Evolutionary conservation across 306 rosid genomes (phyloP), one percentile per base, ranked within the genome.

Genomic region (Hippophae tibetana): DNA sequence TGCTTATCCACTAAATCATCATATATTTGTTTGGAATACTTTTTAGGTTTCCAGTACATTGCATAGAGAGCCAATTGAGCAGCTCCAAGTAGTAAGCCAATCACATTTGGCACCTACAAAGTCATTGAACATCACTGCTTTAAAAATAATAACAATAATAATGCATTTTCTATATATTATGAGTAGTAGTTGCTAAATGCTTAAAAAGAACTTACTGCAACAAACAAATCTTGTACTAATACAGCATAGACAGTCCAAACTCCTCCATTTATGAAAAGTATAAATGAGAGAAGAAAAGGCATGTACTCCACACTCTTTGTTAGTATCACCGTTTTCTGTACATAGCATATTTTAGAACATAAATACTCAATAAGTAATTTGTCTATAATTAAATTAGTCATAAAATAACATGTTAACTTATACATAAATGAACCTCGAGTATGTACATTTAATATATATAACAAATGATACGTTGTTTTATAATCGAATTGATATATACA

Each of bases 231-330:
- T 46, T 71, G 58, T 40, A 70, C 70, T n/a, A 71, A 66, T 13
- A 64, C 5, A 57, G 76, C 62, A 58, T 71, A 71, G 13, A 43
- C n/a, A 23, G 76, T 64, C 76, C 76, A 71, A 58, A 64, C 61
- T 52, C 76, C 76, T 43, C 76, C 76, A 26, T 71, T 71, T 9
- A 71, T 13, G 55, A 71, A 71, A 43, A 71, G 49, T 50, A 71
- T 52, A n/a, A 71, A 59, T 12, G 76, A 71, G 38, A 71, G 70
- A 25, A 71, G 66, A 44, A 71, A 71, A 45, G 76, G 76, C 76
- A 71, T 71, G 66, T 71, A 71, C 10, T 71, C 76, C 49, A 71
- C 76, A 53, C 76, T 64, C 65, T 71, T 71, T 42, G 68, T 52
- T 47, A 45, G 40, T 25, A 64, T 12, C 23, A 71, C 70, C 40